These are phyloP conservation scores for Metschnikowia anglica DNA, from an alignment of 805 yeast genomes.

Conservation along the genomic window DNA sequence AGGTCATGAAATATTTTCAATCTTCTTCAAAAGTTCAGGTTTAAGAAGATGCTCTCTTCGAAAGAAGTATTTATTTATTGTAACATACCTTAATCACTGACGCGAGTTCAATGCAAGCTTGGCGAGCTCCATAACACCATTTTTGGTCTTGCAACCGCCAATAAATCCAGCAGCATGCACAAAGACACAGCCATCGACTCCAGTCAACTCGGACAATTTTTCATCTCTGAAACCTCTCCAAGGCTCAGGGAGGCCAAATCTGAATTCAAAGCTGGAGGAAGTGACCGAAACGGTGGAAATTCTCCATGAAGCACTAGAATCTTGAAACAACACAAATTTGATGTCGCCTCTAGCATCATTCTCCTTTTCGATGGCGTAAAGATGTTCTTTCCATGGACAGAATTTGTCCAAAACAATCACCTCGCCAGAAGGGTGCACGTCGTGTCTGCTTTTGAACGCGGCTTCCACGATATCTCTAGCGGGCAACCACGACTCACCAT, in stretches of 20 bases:
- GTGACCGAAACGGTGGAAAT: conserved; percentile 88
- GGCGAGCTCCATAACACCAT: conserved; percentile 78
- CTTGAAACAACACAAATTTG: conserved; percentile 77
- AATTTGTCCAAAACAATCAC: conserved; percentile 71
- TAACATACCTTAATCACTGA: too few relatives aligned
- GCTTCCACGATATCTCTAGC: conserved; percentile 73
- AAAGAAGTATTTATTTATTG: too few relatives aligned
- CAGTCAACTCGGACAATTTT: conserved; percentile 65
- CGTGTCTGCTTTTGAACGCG: conserved; percentile 63
- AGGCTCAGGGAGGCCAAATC: conserved; percentile 83
- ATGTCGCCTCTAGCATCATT: conserved; percentile 53
- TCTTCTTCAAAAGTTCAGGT: too few relatives aligned
- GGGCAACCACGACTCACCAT: conserved; percentile 88
- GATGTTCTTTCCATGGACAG: conserved; percentile 95
- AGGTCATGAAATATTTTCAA: too few relatives aligned
- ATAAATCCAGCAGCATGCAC: conserved; percentile 97
- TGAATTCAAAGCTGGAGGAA: conserved; percentile 74
- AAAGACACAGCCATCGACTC: conserved; percentile 85
- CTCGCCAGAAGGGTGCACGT: conserved; percentile 67
- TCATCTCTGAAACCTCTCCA: conserved; percentile 98
- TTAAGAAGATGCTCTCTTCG: too few relatives aligned
- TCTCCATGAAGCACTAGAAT: conserved; percentile 74
- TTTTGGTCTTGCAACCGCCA: conserved; percentile 85
- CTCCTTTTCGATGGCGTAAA: conserved; percentile 68
- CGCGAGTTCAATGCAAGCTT: conserved; percentile 28